A percentile compares a stretch with the other conserved stretches of the same genome.
Conservation (phyloP, 1,139 yeast species). For the Saccharomycopsis crataegensis region DNA sequence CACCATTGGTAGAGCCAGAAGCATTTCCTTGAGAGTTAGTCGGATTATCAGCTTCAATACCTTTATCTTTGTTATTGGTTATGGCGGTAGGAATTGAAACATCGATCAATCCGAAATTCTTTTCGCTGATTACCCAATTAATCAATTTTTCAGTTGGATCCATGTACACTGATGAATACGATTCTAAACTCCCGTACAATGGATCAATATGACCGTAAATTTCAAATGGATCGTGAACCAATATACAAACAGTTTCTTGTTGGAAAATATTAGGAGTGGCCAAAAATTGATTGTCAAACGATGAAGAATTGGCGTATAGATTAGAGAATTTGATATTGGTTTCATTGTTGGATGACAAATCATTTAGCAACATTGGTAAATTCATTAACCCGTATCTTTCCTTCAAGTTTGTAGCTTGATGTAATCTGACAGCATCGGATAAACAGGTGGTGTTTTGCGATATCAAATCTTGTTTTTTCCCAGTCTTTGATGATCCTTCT, state of each 20-base stretch:
- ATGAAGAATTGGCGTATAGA: constrained; percentile 19
- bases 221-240: constrained; percentile 90
- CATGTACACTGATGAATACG: constrained; percentile 61
- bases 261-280: constrained; percentile 70
- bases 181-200: constrained; percentile 66
- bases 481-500: background rate
- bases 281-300: constrained; percentile 61
- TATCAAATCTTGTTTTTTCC: background rate
- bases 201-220: constrained; percentile 88
- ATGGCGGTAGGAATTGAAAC: constrained; percentile 58
- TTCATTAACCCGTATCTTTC: constrained; percentile 51
- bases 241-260: constrained; percentile 53
- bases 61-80: constrained; percentile 24
- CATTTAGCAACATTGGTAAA: constrained; percentile 50
- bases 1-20: background rate
- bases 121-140: constrained; percentile 46
- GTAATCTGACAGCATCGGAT: constrained; percentile 65
- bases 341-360: constrained; percentile 2
- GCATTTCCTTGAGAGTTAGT: background rate
- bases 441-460: constrained; percentile 16
- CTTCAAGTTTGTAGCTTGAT: constrained; percentile 56
- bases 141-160: constrained; percentile 51
- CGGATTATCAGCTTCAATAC: background rate
- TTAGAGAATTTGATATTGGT: constrained; percentile 4
- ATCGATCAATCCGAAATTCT: constrained; percentile 74